These are phyloP conservation scores for Agarophyton chilense DNA, from an alignment of 23 red algal genomes.

Conservation along the genomic window DNA sequence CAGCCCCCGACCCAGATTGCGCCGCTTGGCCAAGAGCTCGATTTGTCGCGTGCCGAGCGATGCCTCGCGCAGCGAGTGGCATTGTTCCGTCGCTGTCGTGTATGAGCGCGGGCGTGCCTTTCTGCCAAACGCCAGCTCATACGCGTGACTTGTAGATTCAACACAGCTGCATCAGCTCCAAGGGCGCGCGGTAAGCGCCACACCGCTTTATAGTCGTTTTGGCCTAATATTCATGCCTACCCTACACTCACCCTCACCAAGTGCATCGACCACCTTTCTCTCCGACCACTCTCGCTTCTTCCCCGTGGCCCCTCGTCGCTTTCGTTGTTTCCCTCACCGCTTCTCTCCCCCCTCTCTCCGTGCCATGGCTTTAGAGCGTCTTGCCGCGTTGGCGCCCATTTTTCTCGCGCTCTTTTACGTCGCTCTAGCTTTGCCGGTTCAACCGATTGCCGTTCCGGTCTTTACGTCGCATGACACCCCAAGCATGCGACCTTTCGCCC, in stretches of 20 bases:
- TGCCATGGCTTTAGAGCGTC: not conserved
- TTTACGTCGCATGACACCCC: conserved; percentile 22
- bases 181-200: not conserved
- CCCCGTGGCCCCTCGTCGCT: not conserved
- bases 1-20: not conserved
- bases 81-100: not conserved
- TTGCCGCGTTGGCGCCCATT: not conserved
- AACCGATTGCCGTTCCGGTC: not conserved
- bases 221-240: too few species aligned
- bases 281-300: not conserved
- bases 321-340: conserved; percentile 1
- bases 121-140: not conserved
- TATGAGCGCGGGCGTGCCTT: not conserved
- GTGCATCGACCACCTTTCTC: not conserved
- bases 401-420: not conserved
- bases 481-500: not conserved
- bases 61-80: conserved; percentile 1
- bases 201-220: not conserved
- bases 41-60: not conserved
- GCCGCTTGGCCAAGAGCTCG: conserved; percentile 6
- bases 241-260: not conserved
- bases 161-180: not conserved
- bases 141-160: conserved; percentile 1
- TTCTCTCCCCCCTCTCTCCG: not conserved
- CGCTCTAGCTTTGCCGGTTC: not conserved